Evolutionary conservation across 176 grass and related monocot genomes (phyloP).

Genomic region (Oryza punctata): DNA sequence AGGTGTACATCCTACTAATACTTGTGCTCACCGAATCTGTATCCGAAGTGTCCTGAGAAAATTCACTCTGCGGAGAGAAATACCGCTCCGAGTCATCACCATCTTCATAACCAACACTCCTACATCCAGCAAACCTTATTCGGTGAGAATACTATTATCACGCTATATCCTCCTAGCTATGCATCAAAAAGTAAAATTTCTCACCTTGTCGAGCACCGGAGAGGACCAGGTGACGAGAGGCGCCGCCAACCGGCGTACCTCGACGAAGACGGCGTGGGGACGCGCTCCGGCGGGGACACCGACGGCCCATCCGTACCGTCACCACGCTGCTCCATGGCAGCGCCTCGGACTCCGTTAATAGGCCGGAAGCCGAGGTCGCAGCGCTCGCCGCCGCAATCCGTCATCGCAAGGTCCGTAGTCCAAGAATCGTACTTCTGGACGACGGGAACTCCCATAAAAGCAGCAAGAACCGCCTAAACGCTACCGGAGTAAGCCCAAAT

Average conservation of each 20-base stretch:
- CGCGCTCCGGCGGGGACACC: conserved; percentile 40
- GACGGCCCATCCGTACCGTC: conserved; percentile 6
- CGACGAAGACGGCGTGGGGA: conserved; percentile 29
- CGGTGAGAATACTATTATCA: not conserved
- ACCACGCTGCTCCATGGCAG: conserved; percentile 29
- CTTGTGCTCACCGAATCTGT: conserved; percentile 68
- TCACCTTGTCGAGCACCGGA: conserved; percentile 50
- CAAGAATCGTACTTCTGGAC: conserved; percentile 60
- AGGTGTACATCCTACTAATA: conserved; percentile 64
- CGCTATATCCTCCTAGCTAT: not conserved
- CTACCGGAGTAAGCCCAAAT: conserved; percentile 33
- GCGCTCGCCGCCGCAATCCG: conserved; percentile 27
- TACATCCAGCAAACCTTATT: conserved; percentile 47
- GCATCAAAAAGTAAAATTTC: conserved; percentile 37
- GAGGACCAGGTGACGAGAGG: conserved; percentile 44
- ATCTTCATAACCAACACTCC: conserved; percentile 59
- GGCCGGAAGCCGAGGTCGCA: conserved; percentile 49
- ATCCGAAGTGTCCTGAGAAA: conserved; percentile 73
- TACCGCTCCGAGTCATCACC: conserved; percentile 60
- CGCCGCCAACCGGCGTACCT: conserved; percentile 39
- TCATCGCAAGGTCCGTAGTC: conserved; percentile 36
- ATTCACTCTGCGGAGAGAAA: conserved; percentile 70
- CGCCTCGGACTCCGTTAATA: conserved; percentile 58
- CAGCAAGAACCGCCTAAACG: conserved; percentile 40
- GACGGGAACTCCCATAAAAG: conserved; percentile 75